A percentile compares a stretch with the other conserved stretches of the same genome.
These are phyloP conservation scores for Carnegiea gigantea DNA, from an alignment of 179 eudicot species.

Conservation along the genomic window DNA sequence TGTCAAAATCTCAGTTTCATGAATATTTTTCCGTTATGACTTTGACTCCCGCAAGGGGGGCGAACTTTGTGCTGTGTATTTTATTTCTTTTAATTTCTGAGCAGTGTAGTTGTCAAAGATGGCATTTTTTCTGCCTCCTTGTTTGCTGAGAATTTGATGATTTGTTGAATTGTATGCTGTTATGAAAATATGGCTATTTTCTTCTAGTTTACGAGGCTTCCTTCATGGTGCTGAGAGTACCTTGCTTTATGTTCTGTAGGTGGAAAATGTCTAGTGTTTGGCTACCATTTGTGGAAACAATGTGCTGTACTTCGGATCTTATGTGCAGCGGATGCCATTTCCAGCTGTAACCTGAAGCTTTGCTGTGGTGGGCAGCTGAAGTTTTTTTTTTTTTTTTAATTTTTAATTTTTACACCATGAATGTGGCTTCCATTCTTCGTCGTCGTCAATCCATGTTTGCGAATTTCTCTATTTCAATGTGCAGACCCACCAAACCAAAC, in stretches of 20 bases:
- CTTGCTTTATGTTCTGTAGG: background rate
- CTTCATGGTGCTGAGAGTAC: background rate
- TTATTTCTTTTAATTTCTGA: background rate
- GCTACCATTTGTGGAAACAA: background rate
- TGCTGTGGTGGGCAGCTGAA: conserved; percentile 3
- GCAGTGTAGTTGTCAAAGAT: background rate
- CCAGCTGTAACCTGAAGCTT: background rate
- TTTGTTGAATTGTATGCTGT: background rate
- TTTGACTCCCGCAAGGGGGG: background rate
- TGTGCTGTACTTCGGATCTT: background rate
- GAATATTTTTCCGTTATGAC: background rate
- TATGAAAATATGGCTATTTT: background rate
- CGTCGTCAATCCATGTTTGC: conserved; percentile 7
- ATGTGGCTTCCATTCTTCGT: conserved; percentile 25
- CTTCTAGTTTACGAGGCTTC: background rate
- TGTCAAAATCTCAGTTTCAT: background rate
- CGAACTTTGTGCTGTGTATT: background rate
- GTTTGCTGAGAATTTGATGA: background rate
- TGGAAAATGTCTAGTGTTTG: background rate
- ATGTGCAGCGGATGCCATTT: background rate
- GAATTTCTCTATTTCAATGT: conserved; percentile 13
- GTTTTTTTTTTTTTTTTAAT: background rate
- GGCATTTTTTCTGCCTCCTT: background rate
- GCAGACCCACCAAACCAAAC: conserved; percentile 19
- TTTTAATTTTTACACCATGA: background rate